These are phyloP conservation scores for Cephalotrichum gorgonifer DNA, from an alignment of 2,329 filamentous ascomycete species.

Conservation along the genomic window DNA sequence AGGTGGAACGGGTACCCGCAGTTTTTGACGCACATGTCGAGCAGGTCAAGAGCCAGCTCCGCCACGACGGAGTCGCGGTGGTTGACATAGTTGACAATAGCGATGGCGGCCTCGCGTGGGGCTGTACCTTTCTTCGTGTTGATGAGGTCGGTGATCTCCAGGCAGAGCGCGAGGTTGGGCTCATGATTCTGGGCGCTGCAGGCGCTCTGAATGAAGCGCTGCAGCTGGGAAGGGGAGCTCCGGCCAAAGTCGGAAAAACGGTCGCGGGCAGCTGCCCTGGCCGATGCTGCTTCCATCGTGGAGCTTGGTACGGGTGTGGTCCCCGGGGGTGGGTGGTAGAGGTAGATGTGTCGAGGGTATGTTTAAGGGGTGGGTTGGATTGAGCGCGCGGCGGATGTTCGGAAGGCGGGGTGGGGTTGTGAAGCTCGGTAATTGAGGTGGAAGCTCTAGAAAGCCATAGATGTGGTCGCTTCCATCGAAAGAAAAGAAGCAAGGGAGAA, in stretches of 20 bases:
- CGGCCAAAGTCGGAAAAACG: conserved; percentile 78
- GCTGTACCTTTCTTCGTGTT: conserved; percentile 95
- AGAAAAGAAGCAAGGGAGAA: background rate
- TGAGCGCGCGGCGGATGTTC: background rate
- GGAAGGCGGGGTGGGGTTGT: background rate
- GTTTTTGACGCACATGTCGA: conserved; percentile 99
- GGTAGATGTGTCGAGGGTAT: conserved; percentile 2
- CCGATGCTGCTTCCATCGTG: conserved; percentile 86
- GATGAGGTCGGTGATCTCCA: conserved; percentile 93
- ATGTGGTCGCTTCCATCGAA: no score
- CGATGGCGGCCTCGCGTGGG: conserved; percentile 86
- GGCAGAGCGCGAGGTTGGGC: conserved; percentile 89
- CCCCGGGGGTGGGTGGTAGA: background rate
- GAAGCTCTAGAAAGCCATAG: background rate
- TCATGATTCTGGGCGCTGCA: conserved; percentile 97
- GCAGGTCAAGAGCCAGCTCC: conserved; percentile 77
- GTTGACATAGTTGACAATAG: conserved; percentile 91
- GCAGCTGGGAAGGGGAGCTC: conserved; percentile 73
- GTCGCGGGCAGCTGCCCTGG: conserved; percentile 89
- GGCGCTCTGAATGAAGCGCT: conserved; percentile 91
- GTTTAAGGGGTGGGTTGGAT: background rate
- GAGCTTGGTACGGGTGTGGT: background rate
- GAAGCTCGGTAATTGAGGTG: background rate
- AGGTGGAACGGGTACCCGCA: conserved; percentile 98
- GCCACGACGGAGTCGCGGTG: conserved; percentile 94